Evolutionary conservation across 2,329 filamentous ascomycete species (phyloP).

Genomic region (Apiospora aurea): DNA sequence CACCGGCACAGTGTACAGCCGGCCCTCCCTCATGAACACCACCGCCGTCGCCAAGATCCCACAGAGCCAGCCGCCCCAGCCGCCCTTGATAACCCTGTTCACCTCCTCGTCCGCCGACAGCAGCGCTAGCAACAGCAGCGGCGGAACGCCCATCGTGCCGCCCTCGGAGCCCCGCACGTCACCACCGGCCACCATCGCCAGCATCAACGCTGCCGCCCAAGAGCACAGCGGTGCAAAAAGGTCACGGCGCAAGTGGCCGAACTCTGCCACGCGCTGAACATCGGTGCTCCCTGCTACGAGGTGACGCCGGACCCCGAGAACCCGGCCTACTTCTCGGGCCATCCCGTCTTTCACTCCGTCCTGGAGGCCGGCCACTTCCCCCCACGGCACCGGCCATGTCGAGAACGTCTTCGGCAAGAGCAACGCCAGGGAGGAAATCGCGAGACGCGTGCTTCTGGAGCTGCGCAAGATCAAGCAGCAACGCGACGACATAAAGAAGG

Average conservation of each 20-base stretch:
- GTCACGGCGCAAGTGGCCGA: slow-evolving; percentile 36
- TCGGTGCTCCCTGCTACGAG: slow-evolving; percentile 45
- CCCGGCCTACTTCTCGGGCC: slow-evolving; percentile 46
- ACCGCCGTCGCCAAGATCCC: neutral
- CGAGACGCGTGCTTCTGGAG: slow-evolving; percentile 47
- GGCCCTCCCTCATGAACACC: neutral
- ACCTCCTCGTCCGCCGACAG: neutral
- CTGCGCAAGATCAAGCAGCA: slow-evolving; percentile 39
- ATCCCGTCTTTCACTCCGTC: slow-evolving; percentile 40
- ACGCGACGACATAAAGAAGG: slow-evolving; percentile 19
- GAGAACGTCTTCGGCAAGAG: slow-evolving; percentile 23
- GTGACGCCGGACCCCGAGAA: slow-evolving; percentile 34
- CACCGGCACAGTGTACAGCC: neutral
- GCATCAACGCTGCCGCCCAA: neutral
- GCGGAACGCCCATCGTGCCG: neutral
- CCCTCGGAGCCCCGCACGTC: slow-evolving; percentile 16
- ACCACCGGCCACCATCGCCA: slow-evolving; percentile 2
- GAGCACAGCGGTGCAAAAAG: slow-evolving; percentile 23
- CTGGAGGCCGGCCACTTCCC: slow-evolving; percentile 27
- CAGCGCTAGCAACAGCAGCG: slow-evolving; percentile 12
- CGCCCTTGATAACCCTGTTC: too few relatives aligned
- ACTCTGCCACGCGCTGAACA: slow-evolving; percentile 44
- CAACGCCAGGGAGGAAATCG: slow-evolving; percentile 47
- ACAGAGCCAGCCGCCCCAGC: neutral
- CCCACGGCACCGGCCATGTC: slow-evolving; percentile 28